Base-by-base conservation (phyloP, 495 filamentous ascomycete species). In the Aspergillus kassunensis region DNA sequence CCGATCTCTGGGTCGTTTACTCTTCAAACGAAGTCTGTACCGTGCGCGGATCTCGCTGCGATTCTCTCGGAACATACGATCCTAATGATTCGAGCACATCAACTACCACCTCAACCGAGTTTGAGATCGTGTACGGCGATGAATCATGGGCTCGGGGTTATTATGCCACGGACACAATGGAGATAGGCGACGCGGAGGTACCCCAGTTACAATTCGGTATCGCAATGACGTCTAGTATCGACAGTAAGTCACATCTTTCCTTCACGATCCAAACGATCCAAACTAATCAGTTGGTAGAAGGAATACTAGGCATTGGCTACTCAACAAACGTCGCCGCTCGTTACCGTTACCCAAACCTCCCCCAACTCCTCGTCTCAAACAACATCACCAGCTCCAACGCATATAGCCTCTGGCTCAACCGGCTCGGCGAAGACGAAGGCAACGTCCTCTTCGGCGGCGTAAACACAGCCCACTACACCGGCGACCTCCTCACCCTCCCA, bases 401-500 rank as follows among this genome's bases (percentile, higher is more conserved):
- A 16, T 96, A 91, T 67, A 87, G 82, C 53, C 67, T 96, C 0
- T 96, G 90, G 90, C 76, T 96, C 24, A 90, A 95, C 71, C 88
- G 91, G 57, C 76, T 91, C 1, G 76, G 84, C 49, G 73, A 81
- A 19, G 74, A 71, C 57, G 84, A 76, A n/a, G 91, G 91, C 24
- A 83, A 77, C 57, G 85, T 96, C 51, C 77, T 96, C 12, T 96
- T 96, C 59, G 91, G 91, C 20, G 91, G 90, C 44, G 80, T 96
- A 52, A 86, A 96, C 72, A 85, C 81, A 9, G 84, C 76, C 11
- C 85, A 88, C 60, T 96, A 85, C 71, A 60, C 60, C 0, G 88
- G 87, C 29, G 58, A 71, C 2, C 81, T 96, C 3, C 67, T 75
- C 30, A 89, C 84, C 10, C 72, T 95, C 0, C 89, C 90, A 7